Base-by-base conservation (phyloP, 495 filamentous ascomycete species). In the Trichoderma asperelloides region DNA sequence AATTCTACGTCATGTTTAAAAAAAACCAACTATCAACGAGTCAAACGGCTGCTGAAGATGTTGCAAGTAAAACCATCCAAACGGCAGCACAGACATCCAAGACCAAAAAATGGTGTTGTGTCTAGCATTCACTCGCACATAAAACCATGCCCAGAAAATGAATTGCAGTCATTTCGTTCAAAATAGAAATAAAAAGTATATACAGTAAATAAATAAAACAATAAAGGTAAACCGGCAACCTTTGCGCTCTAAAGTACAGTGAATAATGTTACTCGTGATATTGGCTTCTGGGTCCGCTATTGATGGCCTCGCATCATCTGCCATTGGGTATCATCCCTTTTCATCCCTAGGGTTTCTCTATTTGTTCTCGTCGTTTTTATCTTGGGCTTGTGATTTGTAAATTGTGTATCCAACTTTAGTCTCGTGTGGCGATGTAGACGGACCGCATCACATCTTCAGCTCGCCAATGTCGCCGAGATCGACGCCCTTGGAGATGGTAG, bases 401-500 rank as follows among this genome's bases (percentile, higher is more conserved):
- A 37, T 7, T 8, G 0, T 7, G 33, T 37, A 0, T 37, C 33
- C 33, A 37, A 37, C 33, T 37, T 37, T 8, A 37, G 5, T 37
- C 2, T 0, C 6, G 2, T 37, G 2, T 37, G 9, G 33, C 9
- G 5, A 8, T 7, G 9, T 37, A 7, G 33, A 37, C 5, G 33
- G 33, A 3, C 21, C 2, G 18, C 5, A n/a, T 51, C 21, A 21
- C n/a, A 21, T 51, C 18, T 23, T n/a, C 47, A 21, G 18, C n/a
- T n/a, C 18, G 47, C 47, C 47, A 51, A 51, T 4, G 9, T 9
- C 21, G 18, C n/a, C 18, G 6, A 51, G 47, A 51, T 51, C 47
- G 1, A 60, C 55, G 55, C 55, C 55, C 55, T 30, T 60, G 28
- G 27, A 67, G 25, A 60, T 60, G 55, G 55, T 60, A 13, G 47